Conservation (phyloP, 208 protist species). For the Trypanosomatidae sp. region DNA sequence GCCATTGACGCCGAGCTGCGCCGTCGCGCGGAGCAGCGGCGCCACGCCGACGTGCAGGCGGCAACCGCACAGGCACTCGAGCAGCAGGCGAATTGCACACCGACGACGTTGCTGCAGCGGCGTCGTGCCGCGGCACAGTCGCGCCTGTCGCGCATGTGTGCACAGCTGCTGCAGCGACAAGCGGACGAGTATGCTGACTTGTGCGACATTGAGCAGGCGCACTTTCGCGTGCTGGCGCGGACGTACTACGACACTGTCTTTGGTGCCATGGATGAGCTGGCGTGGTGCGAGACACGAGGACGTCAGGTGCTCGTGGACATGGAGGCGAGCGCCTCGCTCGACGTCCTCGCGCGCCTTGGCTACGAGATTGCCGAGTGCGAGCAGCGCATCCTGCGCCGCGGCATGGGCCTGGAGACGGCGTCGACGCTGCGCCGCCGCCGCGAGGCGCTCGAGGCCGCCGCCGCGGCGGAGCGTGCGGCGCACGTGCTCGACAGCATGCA, state of each 20-base stretch:
- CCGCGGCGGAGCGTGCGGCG: background rate
- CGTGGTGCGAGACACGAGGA: conserved; percentile 16
- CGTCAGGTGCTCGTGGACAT: conserved; percentile 29
- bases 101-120: too few species aligned
- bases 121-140: too few species aligned
- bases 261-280: conserved; percentile 7
- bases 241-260: conserved; percentile 9
- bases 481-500: conserved; percentile 21
- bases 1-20: too few species aligned
- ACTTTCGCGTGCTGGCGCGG: conserved; percentile 10
- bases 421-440: conserved; percentile 6
- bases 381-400: conserved; percentile 25
- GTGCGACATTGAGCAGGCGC: conserved; percentile 8
- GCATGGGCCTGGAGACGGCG: conserved; percentile 12
- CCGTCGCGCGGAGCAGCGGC: too few species aligned
- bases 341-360: conserved; percentile 9
- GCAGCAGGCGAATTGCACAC: too few species aligned
- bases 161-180: conserved; percentile 9
- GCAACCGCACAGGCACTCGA: too few species aligned
- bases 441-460: conserved; percentile 2
- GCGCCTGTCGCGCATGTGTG: too few species aligned
- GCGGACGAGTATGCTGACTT: conserved; percentile 18
- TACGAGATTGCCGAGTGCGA: conserved; percentile 18
- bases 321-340: conserved; percentile 6
- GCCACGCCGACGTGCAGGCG: too few species aligned